Base-by-base conservation (phyloP, 257 asterid species). In the Fraxinus cuspidata region DNA sequence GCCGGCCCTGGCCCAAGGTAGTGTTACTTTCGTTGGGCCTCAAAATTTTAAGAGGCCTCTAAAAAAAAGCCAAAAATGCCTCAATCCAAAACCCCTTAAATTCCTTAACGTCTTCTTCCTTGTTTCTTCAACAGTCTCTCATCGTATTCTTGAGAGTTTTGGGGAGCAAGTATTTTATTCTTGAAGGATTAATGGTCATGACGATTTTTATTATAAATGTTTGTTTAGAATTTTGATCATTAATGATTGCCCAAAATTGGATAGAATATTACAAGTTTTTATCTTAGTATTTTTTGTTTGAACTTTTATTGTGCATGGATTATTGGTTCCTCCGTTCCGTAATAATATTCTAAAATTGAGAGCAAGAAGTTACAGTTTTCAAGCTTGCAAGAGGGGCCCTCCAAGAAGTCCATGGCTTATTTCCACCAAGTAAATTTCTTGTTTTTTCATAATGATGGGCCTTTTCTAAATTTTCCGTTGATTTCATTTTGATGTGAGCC, bases 361-460 rank as follows among this genome's bases (percentile, higher is more conserved):
- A 90, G 82, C 73, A 92, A 87, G 84, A 92, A 88, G 86, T 74
- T 80, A 27, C 81, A 85, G 63, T 82, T 89, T 77, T 86, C 97
- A 67, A 83, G 88, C 86, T 73, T 68, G 80, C 92, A 84, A 67
- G 93, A 90, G 77, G 82, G 65, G 53, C 83, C 91, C 82, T 83
- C 96, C 63, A 86, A 90, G 88, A 94, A 92, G 84, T 74, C 94
- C 84, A 83, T 91, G 44, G 84, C 85, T 58, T 86, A 88, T 84
- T 94, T 94, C 86, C 87, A 42, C 58, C 92, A 83, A 97, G 98
- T 89, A 68, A 79, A 49, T 71, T 72, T 72, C 38, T 71, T n/a
- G 25, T 70, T 19, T 35, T 68, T 67, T 25, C 58, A 78, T 66
- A 32, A 72, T 64, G 42, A 64, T 67, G 56, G 56, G 2, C 38